These are phyloP conservation scores for Monascus ruber DNA, from an alignment of 2,329 filamentous ascomycete species.

Conservation along the genomic window DNA sequence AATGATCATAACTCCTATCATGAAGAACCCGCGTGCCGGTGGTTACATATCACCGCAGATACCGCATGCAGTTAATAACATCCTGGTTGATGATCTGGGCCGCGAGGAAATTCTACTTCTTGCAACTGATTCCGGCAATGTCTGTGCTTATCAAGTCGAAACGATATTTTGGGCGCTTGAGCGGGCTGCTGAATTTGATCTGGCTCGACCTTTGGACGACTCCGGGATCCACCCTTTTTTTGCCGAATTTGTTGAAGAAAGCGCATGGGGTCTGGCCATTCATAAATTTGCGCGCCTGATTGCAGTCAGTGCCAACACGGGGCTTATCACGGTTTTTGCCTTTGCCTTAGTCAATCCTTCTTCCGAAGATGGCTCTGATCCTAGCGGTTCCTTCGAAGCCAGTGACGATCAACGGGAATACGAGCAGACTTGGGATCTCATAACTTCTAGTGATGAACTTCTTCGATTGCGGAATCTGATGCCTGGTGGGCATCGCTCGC, in stretches of 20 bases:
- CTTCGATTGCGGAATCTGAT: slow-evolving; percentile 16
- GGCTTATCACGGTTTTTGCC: slow-evolving; percentile 47
- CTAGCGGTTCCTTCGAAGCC: slow-evolving; percentile 6
- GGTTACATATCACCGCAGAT: slow-evolving; percentile 43
- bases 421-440: slow-evolving; percentile 24
- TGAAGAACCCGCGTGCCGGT: slow-evolving; percentile 28
- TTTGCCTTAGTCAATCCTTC: slow-evolving; percentile 41
- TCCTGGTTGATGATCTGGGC: slow-evolving; percentile 59
- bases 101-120: slow-evolving; percentile 57
- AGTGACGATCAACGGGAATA: slow-evolving; percentile 8
- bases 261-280: slow-evolving; percentile 81
- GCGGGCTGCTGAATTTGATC: slow-evolving; percentile 9
- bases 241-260: slow-evolving; percentile 60
- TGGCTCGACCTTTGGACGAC: slow-evolving; percentile 18
- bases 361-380: slow-evolving; percentile 8
- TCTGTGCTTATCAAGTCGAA: slow-evolving; percentile 57
- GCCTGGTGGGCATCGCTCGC: slow-evolving; percentile 23
- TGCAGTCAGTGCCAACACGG: slow-evolving; percentile 69
- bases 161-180: slow-evolving; percentile 37
- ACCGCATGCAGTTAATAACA: slow-evolving; percentile 57
- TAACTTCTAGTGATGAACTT: slow-evolving; percentile 15
- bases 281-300: slow-evolving; percentile 74
- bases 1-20: slow-evolving; percentile 32
- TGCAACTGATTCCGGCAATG: slow-evolving; percentile 64
- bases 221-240: slow-evolving; percentile 48